phyloP scores from a whole-genome alignment of 441 rosid species.

The Flueggea neowawraea region DNA sequence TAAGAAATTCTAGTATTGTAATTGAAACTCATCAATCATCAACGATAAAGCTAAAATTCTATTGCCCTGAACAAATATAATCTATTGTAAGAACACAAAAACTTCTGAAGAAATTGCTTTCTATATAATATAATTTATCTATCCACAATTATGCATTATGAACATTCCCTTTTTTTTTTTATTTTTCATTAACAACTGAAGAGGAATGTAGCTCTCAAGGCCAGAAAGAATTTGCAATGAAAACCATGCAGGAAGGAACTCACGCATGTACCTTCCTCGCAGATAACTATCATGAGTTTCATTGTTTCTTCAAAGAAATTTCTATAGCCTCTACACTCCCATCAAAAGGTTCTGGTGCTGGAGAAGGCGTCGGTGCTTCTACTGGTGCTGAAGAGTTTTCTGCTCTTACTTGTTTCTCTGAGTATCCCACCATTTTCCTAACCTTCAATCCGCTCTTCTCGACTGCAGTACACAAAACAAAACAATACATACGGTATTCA shows the following conservation, averaged over 20 bases:
- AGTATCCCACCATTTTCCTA: constrained; percentile 39
- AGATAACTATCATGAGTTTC: background rate
- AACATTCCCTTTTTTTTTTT: no score
- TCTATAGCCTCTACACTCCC: constrained; percentile 5
- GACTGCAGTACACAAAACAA: constrained; percentile 21
- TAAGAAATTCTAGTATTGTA: no score
- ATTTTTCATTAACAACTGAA: no score
- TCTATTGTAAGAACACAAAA: no score
- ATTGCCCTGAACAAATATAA: no score
- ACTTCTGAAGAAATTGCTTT: no score
- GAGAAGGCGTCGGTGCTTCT: constrained; percentile 20
- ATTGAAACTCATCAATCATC: no score
- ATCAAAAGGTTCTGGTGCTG: constrained; percentile 18
- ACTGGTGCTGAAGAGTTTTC: background rate
- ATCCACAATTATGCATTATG: no score
- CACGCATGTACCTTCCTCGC: constrained; percentile 6
- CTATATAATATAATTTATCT: no score
- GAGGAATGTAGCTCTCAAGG: background rate
- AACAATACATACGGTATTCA: background rate
- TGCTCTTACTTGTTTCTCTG: constrained; percentile 20
- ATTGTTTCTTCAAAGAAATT: constrained; percentile 14
- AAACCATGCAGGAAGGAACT: background rate
- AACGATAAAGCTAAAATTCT: no score
- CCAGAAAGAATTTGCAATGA: background rate
- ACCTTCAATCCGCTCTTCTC: constrained; percentile 24